Percentiles rank a stretch among this genome's conserved stretches.
Conservation (phyloP, 306 rosid species). For the Cucurbita ficifolia region DNA sequence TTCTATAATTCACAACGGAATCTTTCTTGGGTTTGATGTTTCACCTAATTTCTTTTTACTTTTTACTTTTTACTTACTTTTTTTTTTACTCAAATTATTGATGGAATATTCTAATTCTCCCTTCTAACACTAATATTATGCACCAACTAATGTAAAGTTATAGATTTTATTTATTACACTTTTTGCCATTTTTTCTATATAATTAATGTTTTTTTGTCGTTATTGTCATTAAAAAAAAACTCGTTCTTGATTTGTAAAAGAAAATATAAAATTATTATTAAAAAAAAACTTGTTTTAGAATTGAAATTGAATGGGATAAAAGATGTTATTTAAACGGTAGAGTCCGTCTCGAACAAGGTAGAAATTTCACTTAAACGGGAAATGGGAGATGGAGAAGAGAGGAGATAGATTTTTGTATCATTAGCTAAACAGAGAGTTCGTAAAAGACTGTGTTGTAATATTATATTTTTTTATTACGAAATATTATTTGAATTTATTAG, state of each 20-base stretch:
- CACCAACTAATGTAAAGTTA: neutral
- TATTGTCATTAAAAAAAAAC: neutral
- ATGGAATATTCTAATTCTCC: neutral
- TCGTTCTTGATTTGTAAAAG: neutral
- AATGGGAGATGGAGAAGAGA: too few relatives aligned
- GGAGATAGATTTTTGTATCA: too few relatives aligned
- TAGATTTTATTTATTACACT: neutral
- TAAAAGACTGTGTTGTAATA: too few relatives aligned
- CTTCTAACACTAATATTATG: neutral
- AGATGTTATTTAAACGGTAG: too few relatives aligned
- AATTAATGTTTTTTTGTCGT: neutral
- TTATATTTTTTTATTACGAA: too few relatives aligned
- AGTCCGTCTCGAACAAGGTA: too few relatives aligned
- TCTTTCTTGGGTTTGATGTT: neutral
- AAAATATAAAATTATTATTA: neutral
- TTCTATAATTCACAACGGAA: neutral
- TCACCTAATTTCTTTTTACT: conserved; percentile 1
- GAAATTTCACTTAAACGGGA: too few relatives aligned
- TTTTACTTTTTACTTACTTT: too few relatives aligned
- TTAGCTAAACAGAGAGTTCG: too few relatives aligned
- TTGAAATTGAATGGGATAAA: neutral
- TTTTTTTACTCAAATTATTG: neutral
- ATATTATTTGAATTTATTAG: too few relatives aligned
- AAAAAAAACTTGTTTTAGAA: neutral
- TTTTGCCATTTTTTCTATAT: neutral